Evolutionary conservation across 2,329 filamentous ascomycete genomes (phyloP).

Genomic region (Venturia oleaginea): DNA sequence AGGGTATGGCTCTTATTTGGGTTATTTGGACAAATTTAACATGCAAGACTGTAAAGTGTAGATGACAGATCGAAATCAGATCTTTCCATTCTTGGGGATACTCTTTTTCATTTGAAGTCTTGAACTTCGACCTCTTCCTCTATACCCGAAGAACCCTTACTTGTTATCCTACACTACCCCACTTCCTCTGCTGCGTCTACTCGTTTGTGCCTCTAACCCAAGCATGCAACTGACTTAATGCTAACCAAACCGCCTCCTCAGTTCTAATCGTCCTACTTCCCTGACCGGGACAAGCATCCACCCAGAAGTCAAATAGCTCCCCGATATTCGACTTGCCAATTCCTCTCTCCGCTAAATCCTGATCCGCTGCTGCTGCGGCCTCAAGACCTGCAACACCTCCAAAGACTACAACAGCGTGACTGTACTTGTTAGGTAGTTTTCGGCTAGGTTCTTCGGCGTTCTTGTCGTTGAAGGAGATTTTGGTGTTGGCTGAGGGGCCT

Average conservation of each 20-base stretch:
- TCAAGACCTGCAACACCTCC: conserved; percentile 75
- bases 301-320: conserved; percentile 74
- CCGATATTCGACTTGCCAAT: conserved; percentile 55
- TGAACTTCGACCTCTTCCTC: background rate
- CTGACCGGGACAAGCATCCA: conserved; percentile 71
- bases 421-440: conserved; percentile 38
- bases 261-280: conserved; percentile 75
- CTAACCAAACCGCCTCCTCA: conserved; percentile 75
- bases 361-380: conserved; percentile 57
- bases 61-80: background rate
- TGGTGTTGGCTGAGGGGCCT: background rate
- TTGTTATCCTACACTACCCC: background rate
- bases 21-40: background rate
- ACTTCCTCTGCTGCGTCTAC: background rate
- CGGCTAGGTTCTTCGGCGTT: background rate
- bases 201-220: conserved; percentile 7
- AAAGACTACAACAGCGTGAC: conserved; percentile 69
- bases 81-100: background rate
- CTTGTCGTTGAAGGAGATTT: background rate
- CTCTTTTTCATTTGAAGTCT: background rate
- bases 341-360: conserved; percentile 50
- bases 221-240: conserved; percentile 51
- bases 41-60: background rate
- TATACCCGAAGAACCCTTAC: too few species aligned
- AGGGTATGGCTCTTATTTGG: background rate